Percentiles rank a stretch among this genome's conserved stretches.
These are phyloP conservation scores for Colletotrichum sidae DNA, from an alignment of 2,329 filamentous ascomycete species.

Conservation along the genomic window DNA sequence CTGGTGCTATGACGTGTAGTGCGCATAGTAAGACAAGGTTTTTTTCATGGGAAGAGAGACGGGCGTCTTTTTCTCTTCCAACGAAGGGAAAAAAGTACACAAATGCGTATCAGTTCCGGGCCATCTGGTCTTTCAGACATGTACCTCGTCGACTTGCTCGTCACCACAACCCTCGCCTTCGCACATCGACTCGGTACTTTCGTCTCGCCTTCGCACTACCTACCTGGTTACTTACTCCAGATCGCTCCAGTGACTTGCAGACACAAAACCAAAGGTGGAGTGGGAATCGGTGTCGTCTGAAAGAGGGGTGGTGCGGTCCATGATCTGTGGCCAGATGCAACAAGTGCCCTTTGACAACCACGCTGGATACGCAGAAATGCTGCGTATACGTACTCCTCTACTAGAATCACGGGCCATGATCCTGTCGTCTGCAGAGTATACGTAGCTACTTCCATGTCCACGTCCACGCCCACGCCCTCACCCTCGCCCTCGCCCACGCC, in stretches of 20 bases:
- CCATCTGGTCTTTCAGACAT: constrained; percentile 25
- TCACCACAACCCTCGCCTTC: neutral
- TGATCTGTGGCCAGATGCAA: constrained; percentile 28
- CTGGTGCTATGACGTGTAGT: constrained; percentile 36
- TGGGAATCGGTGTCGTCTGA: constrained; percentile 18
- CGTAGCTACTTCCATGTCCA: constrained; percentile 27
- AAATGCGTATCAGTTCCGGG: constrained; percentile 20
- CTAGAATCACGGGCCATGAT: no score
- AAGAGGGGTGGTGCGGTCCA: constrained; percentile 30
- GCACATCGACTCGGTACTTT: constrained; percentile 17
- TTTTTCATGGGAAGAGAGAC: neutral
- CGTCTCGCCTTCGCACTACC: constrained; percentile 24
- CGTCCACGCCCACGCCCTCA: neutral
- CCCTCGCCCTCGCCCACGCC: neutral
- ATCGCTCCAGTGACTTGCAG: constrained; percentile 25
- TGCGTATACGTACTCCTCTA: no score
- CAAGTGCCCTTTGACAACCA: constrained; percentile 15
- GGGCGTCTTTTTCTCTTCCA: neutral
- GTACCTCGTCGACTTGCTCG: constrained; percentile 22
- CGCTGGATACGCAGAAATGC: no score
- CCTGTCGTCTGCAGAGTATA: constrained; percentile 1
- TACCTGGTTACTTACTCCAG: constrained; percentile 13
- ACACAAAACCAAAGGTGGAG: constrained; percentile 25
- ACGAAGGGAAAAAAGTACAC: neutral
- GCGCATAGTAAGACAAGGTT: constrained; percentile 33